Base-by-base conservation (phyloP, 2,329 filamentous ascomycete species). In the Cytospora chrysosperma region DNA sequence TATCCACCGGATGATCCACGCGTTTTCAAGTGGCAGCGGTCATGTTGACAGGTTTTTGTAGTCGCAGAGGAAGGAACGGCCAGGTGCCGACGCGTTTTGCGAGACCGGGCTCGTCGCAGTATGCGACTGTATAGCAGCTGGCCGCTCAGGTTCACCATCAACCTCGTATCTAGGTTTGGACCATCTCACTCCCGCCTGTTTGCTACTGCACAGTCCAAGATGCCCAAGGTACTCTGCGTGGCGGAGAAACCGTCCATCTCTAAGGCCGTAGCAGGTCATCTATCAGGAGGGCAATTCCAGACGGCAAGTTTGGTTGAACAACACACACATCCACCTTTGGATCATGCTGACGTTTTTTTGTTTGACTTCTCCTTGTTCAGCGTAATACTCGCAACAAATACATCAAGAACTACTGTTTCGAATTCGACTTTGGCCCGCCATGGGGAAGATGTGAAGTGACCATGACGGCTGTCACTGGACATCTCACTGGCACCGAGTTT, bases 401-500 rank as follows among this genome's bases (percentile, higher is more conserved):
- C 77, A 89, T 96, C 75, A 98, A 97, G 75, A 99, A 99, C 72
- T 98, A 97, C 78, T 83, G 87, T 30, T 99, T 99, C 73, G 84
- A 89, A 53, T 99, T 95, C 77, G 88, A 92, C 73, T 99, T 99
- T 74, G 88, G 88, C 7, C 83, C 81, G 54, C 81, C 84, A 68
- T 97, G 92, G 90, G 93, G 93, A 24, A 82, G 82, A 66, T 97
- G 91, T 74, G 82, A 86, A 15, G 94, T 97, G 54, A 93, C 89
- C 51, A 98, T 99, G 91, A 99, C 95, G 62, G 93, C 90, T 67
- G 95, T 99, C 27, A 82, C 90, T 13, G 95, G 95, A 15, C 95
- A 99, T 76, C 82, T 99, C 68, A 93, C 91, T 34, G 82, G 81
- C n/a, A 79, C 89, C 52, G 91, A 96, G 59, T 97, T 99, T 70